Evolutionary conservation across 148 eudicot genomes (phyloP).

Genomic region (Camellia granthamiana): DNA sequence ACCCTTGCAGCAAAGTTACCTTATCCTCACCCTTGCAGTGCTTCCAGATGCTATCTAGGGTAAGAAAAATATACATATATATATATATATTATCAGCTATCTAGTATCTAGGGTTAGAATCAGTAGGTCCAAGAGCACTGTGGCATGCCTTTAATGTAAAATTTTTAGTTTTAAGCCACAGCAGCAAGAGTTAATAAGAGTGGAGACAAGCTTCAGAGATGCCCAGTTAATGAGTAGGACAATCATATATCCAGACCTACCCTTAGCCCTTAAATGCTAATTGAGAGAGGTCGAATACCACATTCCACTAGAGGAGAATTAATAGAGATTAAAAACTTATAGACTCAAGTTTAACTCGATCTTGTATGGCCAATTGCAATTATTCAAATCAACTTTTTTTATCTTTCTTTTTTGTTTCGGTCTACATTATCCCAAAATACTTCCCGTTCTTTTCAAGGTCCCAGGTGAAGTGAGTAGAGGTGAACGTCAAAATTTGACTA

Average conservation of each 20-base stretch:
- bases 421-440: no score
- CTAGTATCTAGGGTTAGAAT: background rate
- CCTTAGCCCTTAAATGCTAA: no score
- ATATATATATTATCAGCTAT: no score
- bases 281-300: background rate
- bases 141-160: background rate
- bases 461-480: background rate
- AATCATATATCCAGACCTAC: no score
- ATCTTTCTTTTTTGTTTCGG: background rate
- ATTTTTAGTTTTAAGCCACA: background rate
- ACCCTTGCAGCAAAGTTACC: background rate
- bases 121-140: background rate
- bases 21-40: background rate
- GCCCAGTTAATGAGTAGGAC: background rate
- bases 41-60: background rate
- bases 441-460: no score
- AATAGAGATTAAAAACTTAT: background rate
- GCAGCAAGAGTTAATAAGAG: background rate
- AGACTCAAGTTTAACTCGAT: background rate
- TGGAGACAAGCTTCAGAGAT: background rate
- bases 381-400: background rate
- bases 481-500: background rate
- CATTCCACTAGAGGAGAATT: background rate
- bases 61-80: background rate
- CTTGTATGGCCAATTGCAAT: background rate